Percentiles rank a stretch among this genome's conserved stretches.
Evolutionary conservation across 202 grass and related monocot genomes (phyloP).

Genomic region (Zoysia matrella): DNA sequence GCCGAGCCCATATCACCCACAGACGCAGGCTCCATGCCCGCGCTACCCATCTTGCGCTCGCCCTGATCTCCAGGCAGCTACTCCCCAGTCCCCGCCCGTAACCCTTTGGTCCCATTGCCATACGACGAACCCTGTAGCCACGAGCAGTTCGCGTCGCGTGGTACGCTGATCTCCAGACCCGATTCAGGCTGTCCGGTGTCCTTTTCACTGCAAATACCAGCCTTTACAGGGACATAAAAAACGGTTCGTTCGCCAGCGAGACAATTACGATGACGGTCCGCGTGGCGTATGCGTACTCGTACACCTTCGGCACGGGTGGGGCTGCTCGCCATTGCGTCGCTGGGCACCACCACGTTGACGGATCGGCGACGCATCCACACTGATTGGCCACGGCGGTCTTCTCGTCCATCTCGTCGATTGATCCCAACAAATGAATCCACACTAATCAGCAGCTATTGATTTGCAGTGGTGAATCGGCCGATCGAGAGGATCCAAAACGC

Average conservation of each 20-base stretch:
- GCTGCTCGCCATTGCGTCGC: neutral
- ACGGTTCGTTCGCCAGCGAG: neutral
- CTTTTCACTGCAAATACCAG: neutral
- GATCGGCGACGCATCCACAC: constrained; percentile 6
- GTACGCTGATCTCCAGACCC: no score
- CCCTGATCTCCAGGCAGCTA: no score
- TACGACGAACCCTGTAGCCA: no score
- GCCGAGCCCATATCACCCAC: neutral
- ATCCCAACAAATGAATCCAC: neutral
- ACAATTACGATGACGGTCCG: neutral
- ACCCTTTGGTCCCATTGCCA: no score
- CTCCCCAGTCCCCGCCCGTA: no score
- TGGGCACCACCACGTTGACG: constrained; percentile 44
- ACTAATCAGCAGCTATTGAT: no score
- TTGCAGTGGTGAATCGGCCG: neutral
- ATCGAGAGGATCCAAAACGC: neutral
- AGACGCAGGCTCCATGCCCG: neutral
- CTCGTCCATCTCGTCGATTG: no score
- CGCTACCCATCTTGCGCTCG: neutral
- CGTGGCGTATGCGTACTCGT: neutral
- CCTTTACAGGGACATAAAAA: neutral
- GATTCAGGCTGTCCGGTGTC: constrained; percentile 1
- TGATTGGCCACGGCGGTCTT: constrained; percentile 10
- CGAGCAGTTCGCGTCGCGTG: no score
- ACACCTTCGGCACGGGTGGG: neutral